Conservation (phyloP, 257 asterid genomes). For the Fraxinus americana region DNA sequence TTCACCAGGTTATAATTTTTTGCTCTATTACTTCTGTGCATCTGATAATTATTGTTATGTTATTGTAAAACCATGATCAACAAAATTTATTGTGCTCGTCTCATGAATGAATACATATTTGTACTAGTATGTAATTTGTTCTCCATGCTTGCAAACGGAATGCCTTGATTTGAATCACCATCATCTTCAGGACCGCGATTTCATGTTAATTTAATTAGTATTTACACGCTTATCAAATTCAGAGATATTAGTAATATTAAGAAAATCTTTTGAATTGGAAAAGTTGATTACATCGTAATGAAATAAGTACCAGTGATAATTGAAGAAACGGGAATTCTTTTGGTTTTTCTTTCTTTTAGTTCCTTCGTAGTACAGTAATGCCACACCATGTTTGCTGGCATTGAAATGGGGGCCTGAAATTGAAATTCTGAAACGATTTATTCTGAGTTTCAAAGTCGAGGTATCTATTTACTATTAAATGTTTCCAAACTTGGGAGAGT, state of each 20-base stretch:
- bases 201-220: background rate
- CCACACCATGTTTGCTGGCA: no score
- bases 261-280: background rate
- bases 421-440: no score
- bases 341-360: no score
- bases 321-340: no score
- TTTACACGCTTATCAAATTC: background rate
- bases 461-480: no score
- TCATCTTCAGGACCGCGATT: background rate
- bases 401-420: no score
- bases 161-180: background rate
- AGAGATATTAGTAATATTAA: background rate
- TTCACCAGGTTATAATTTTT: slow-evolving; percentile 59
- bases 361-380: background rate
- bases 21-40: background rate
- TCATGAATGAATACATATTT: background rate
- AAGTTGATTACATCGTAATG: background rate
- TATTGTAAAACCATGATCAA: background rate
- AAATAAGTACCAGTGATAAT: background rate
- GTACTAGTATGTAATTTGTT: background rate
- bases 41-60: background rate
- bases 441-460: no score
- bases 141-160: background rate
- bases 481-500: no score
- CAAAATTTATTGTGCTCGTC: background rate